A percentile compares a stretch with the other conserved stretches of the same genome.
These are phyloP conservation scores for Limtongia smithiae DNA, from an alignment of 805 yeast genomes.

Conservation along the genomic window DNA sequence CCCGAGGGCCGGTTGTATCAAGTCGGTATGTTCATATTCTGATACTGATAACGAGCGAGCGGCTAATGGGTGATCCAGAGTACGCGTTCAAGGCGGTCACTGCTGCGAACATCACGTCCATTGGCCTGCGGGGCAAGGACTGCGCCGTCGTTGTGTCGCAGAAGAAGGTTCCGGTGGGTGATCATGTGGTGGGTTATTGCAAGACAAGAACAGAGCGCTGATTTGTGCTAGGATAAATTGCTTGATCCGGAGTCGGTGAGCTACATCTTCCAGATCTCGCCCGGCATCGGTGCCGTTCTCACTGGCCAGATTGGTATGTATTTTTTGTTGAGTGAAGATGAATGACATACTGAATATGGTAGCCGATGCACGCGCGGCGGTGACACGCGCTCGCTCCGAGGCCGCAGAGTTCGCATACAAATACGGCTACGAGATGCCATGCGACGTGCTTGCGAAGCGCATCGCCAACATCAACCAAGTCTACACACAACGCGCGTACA, in stretches of 20 bases:
- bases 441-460: slow-evolving; percentile 64
- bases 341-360: slow-evolving; percentile 12
- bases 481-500: slow-evolving; percentile 95
- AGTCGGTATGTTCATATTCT: slow-evolving; percentile 48
- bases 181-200: neutral
- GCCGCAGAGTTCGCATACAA: slow-evolving; percentile 93
- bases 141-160: slow-evolving; percentile 86
- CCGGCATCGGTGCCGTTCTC: slow-evolving; percentile 80
- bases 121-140: slow-evolving; percentile 84
- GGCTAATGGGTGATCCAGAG: slow-evolving; percentile 43
- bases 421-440: slow-evolving; percentile 96
- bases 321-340: neutral
- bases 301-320: slow-evolving; percentile 69
- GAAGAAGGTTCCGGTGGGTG: slow-evolving; percentile 77
- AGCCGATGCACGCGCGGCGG: slow-evolving; percentile 91
- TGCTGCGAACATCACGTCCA: slow-evolving; percentile 81
- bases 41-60: neutral
- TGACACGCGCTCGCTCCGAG: slow-evolving; percentile 87
- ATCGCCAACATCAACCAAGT: slow-evolving; percentile 95
- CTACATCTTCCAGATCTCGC: slow-evolving; percentile 78
- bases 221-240: slow-evolving; percentile 57
- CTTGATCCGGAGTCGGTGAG: slow-evolving; percentile 84
- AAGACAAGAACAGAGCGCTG: neutral
- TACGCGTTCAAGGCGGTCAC: slow-evolving; percentile 97
- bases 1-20: slow-evolving; percentile 98